Evolutionary conservation across 352 stramenopile genomes (phyloP).

Genomic region (Lagenidium giganteum): DNA sequence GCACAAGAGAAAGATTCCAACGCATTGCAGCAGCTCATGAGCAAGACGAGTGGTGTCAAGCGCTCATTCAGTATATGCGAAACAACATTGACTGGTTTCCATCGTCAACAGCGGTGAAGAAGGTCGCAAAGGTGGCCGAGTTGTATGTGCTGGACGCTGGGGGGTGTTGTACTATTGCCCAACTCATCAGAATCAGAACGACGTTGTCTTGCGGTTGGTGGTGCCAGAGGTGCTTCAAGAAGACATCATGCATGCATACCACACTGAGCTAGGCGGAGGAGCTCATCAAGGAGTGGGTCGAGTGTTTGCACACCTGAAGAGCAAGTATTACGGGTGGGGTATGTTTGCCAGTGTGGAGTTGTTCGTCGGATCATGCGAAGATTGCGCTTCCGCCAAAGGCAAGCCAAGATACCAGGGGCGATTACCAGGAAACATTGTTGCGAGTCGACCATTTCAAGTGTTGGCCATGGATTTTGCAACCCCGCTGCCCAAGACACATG

Average conservation of each 20-base stretch:
- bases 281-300: constrained; percentile 7
- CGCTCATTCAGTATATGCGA: constrained; percentile 1
- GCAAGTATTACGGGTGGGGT: background rate
- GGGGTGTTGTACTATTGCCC: constrained; percentile 3
- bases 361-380: constrained; percentile 1
- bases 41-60: background rate
- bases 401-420: constrained; percentile 4
- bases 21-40: background rate
- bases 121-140: background rate
- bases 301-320: background rate
- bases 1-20: constrained; percentile 3
- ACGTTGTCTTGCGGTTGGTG: background rate
- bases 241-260: constrained; percentile 6
- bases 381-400: constrained; percentile 5
- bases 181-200: background rate
- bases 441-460: constrained; percentile 1
- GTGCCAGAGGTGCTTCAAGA: constrained; percentile 2
- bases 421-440: constrained; percentile 1
- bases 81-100: background rate
- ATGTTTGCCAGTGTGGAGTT: constrained; percentile 2
- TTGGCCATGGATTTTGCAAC: constrained; percentile 7
- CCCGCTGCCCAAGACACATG: background rate
- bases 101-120: background rate
- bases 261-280: background rate
- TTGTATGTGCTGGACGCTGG: background rate